Conservation (phyloP, 2,329 filamentous ascomycete genomes). For the Leptographium wingfieldii region DNA sequence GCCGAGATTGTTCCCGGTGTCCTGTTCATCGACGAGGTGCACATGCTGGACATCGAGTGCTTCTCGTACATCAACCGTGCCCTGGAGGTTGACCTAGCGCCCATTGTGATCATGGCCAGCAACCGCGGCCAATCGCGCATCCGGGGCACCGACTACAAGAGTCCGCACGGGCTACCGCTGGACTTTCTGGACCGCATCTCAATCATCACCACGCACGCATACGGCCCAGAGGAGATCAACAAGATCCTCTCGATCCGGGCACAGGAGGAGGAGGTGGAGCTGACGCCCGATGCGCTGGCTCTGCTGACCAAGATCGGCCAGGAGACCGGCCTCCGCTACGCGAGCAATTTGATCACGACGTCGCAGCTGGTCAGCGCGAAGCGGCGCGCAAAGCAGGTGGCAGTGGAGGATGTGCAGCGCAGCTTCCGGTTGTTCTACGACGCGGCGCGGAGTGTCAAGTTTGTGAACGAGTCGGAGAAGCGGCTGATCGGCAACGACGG, state of each 20-base stretch:
- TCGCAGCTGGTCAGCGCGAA: constrained; percentile 80
- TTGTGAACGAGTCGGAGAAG: constrained; percentile 82
- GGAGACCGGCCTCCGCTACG: constrained; percentile 84
- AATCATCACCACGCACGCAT: constrained; percentile 87
- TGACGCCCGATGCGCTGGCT: constrained; percentile 79
- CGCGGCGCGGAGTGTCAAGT: constrained; percentile 73
- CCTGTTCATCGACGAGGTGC: constrained; percentile 95
- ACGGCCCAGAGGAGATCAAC: constrained; percentile 71
- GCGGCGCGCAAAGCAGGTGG: constrained; percentile 71
- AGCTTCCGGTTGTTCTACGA: constrained; percentile 95
- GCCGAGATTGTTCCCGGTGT: constrained; percentile 96
- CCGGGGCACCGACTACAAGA: constrained; percentile 83
- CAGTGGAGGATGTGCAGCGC: constrained; percentile 78
- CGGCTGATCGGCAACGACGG: constrained; percentile 84
- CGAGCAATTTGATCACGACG: constrained; percentile 95
- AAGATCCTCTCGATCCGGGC: constrained; percentile 89
- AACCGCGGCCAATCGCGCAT: constrained; percentile 89
- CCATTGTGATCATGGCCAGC: constrained; percentile 98
- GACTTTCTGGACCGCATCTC: constrained; percentile 94
- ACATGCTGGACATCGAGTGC: constrained; percentile 99
- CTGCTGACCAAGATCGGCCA: constrained; percentile 91
- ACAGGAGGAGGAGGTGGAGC: constrained; percentile 89
- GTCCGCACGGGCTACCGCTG: constrained; percentile 83
- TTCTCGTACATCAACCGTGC: constrained; percentile 98
- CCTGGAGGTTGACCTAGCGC: constrained; percentile 84